Percentiles rank a stretch among this genome's conserved stretches.
phyloP scores from a whole-genome alignment of 441 rosid species.

The Kokia cookei region DNA sequence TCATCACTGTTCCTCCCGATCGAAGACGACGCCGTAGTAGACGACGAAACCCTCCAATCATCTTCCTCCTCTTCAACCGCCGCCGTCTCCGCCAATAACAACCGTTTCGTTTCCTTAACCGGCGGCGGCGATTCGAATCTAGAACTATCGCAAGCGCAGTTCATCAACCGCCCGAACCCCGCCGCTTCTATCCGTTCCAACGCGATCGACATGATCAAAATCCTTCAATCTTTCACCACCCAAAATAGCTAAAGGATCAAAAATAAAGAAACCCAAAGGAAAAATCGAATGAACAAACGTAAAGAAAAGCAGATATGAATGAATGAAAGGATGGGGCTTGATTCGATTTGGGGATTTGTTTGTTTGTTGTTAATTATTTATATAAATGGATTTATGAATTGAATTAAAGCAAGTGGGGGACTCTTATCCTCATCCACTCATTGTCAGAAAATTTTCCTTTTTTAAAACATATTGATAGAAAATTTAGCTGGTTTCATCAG shows the following conservation, averaged over 20 bases:
- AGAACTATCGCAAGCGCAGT: conserved; percentile 3
- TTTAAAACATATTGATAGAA: too few species aligned
- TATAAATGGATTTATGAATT: not conserved
- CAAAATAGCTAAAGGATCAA: not conserved
- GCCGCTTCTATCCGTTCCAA: conserved; percentile 28
- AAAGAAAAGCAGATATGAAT: not conserved
- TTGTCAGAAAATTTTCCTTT: not conserved
- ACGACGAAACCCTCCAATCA: conserved; percentile 23
- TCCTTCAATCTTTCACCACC: not conserved
- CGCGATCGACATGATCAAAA: conserved; percentile 16
- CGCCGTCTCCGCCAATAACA: not conserved
- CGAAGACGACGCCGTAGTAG: conserved; percentile 29
- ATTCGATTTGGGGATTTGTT: not conserved
- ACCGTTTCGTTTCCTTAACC: not conserved
- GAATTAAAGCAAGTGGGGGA: not conserved
- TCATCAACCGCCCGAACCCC: conserved; percentile 11
- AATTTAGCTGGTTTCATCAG: too few species aligned
- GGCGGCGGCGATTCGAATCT: not conserved
- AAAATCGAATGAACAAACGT: not conserved
- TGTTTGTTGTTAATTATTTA: not conserved
- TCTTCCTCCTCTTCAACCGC: conserved; percentile 10
- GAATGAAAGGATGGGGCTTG: not conserved
- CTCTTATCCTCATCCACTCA: conserved; percentile 51
- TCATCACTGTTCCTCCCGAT: conserved; percentile 15
- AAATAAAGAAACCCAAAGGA: not conserved